These are phyloP conservation scores for Iberis pinnata DNA, from an alignment of 345 rosid species.

Conservation along the genomic window DNA sequence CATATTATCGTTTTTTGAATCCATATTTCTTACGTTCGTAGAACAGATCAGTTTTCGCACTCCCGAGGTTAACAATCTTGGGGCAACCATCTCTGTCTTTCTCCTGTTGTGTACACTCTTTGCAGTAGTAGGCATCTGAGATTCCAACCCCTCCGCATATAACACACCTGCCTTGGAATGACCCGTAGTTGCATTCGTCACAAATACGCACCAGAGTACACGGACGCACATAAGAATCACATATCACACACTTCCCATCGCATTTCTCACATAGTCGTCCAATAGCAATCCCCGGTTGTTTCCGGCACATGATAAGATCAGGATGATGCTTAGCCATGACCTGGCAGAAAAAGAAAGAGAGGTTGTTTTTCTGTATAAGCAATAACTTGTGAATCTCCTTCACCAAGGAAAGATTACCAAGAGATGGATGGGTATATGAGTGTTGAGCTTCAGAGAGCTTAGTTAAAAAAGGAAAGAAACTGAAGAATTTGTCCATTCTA, in stretches of 20 bases:
- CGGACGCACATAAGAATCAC: constrained; percentile 64
- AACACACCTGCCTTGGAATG: constrained; percentile 68
- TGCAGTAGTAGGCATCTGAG: constrained; percentile 67
- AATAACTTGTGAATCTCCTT: too few species aligned
- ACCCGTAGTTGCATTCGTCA: constrained; percentile 70
- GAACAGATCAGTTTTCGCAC: constrained; percentile 58
- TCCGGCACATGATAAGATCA: constrained; percentile 67
- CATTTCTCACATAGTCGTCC: constrained; percentile 63
- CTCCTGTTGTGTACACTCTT: constrained; percentile 71
- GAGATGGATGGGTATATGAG: too few species aligned
- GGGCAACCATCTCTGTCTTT: constrained; percentile 68
- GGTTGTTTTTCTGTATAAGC: too few species aligned
- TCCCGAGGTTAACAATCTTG: constrained; percentile 58
- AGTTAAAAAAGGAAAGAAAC: neutral
- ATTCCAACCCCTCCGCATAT: constrained; percentile 68
- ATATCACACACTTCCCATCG: constrained; percentile 64
- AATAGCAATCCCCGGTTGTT: constrained; percentile 70
- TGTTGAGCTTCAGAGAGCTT: neutral
- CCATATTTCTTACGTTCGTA: constrained; percentile 63
- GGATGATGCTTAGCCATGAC: constrained; percentile 74
- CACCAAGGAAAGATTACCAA: too few species aligned
- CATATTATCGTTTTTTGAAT: constrained; percentile 40
- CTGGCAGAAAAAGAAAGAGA: neutral
- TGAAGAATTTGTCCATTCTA: constrained; percentile 2
- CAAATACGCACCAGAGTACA: constrained; percentile 67